Percentiles rank a stretch among this genome's conserved stretches.
These are phyloP conservation scores for Diaporthe longicolla DNA, from an alignment of 2,329 filamentous ascomycete species.

Conservation along the genomic window DNA sequence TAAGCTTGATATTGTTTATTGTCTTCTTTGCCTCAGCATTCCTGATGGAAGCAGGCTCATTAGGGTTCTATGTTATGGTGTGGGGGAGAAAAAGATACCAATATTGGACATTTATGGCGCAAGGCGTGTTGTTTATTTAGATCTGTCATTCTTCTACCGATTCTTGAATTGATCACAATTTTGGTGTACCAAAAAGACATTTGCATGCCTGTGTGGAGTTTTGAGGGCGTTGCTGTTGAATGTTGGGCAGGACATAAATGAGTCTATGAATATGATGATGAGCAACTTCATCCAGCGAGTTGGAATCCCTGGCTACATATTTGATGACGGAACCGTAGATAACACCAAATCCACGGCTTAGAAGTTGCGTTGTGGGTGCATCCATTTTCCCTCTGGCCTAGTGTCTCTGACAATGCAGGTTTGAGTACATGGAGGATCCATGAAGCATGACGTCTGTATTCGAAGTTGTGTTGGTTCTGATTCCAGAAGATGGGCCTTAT, in stretches of 20 bases:
- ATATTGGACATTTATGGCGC: constrained; percentile 29
- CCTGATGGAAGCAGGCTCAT: constrained; percentile 9
- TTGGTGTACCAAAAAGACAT: not conserved
- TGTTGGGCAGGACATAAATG: not conserved
- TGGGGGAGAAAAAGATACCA: constrained; percentile 26
- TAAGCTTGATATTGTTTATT: not conserved
- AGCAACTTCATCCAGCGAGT: not conserved
- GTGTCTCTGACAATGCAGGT: not conserved
- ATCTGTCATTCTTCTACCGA: not conserved
- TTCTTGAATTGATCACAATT: not conserved
- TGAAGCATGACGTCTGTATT: not conserved
- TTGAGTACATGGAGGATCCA: not conserved
- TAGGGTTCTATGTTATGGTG: constrained; percentile 10
- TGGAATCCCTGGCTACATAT: too few relatives aligned
- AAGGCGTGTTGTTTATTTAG: not conserved
- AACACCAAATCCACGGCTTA: too few relatives aligned
- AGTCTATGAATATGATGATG: not conserved
- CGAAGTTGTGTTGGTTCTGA: not conserved
- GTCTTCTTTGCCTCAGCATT: constrained; percentile 7
- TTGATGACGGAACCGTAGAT: too few relatives aligned
- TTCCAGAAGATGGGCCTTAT: constrained; percentile 4
- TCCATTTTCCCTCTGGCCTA: too few relatives aligned
- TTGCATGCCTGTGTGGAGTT: not conserved
- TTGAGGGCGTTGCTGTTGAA: not conserved
- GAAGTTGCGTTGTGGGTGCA: too few relatives aligned